Evolutionary conservation across 192 early-diverging fungal genomes (phyloP).

Genomic region (Coemansia furcata): DNA sequence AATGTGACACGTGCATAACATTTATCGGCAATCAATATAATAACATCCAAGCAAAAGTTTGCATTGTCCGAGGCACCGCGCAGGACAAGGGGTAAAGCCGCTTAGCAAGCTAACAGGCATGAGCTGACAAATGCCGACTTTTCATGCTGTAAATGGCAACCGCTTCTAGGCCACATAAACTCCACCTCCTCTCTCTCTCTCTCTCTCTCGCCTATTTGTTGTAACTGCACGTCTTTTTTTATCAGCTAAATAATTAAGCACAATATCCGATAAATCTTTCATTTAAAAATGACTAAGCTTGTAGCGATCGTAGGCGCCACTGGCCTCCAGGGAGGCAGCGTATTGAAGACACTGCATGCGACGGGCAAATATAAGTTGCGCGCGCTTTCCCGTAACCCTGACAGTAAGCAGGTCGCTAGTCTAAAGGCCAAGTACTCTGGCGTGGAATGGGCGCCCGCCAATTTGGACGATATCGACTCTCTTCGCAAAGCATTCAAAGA

Average conservation of each 20-base stretch:
- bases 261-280: neutral
- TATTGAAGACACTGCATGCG: constrained; percentile 28
- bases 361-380: constrained; percentile 28
- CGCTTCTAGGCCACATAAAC: neutral
- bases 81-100: neutral
- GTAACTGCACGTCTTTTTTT: neutral
- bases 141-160: neutral
- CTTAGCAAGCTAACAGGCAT: neutral
- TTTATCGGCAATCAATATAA: neutral
- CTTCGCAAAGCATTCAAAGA: constrained; percentile 25
- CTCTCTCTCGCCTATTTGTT: neutral
- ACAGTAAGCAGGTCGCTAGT: constrained; percentile 3
- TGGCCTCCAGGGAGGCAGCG: constrained; percentile 42
- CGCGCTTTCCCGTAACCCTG: constrained; percentile 28
- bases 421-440: constrained; percentile 24
- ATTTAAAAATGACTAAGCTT: constrained; percentile 16
- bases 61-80: neutral
- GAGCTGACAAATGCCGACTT: neutral
- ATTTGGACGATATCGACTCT: constrained; percentile 20
- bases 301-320: constrained; percentile 42
- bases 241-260: neutral
- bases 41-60: neutral
- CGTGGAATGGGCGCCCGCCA: constrained; percentile 22
- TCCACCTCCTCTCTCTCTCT: neutral
- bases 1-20: neutral